Percentiles rank a stretch among this genome's conserved stretches.
These are phyloP conservation scores for Emmonsiellopsis sp. DNA, from an alignment of 2,329 filamentous ascomycete species.

Conservation along the genomic window DNA sequence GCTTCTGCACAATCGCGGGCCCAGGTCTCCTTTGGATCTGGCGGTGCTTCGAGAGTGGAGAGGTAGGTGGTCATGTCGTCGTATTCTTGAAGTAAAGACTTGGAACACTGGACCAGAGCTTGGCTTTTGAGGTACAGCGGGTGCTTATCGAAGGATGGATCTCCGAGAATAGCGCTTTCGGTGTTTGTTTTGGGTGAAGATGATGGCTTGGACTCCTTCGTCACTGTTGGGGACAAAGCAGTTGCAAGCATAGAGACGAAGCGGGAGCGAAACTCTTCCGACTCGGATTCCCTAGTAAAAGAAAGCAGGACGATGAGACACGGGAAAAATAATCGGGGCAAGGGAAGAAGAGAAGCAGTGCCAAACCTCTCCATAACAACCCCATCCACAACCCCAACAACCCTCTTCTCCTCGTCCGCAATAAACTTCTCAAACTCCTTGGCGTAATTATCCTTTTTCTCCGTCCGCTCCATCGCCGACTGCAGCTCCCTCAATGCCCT, in stretches of 20 bases:
- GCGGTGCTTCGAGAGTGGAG: slow-evolving; percentile 4
- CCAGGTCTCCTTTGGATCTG: slow-evolving; percentile 5
- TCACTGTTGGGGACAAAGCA: slow-evolving; percentile 6
- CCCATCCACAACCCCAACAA: slow-evolving; percentile 8
- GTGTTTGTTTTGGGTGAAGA: background rate
- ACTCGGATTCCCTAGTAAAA: slow-evolving; percentile 6
- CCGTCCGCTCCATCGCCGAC: slow-evolving; percentile 7
- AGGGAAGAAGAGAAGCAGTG: background rate
- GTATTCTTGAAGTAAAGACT: slow-evolving; percentile 5
- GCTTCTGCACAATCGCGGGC: slow-evolving; percentile 12
- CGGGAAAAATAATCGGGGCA: background rate
- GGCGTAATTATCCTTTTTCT: slow-evolving; percentile 12
- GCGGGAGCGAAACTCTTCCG: slow-evolving; percentile 8
- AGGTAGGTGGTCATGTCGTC: slow-evolving; percentile 8
- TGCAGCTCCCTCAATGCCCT: slow-evolving; percentile 11
- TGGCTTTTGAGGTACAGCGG: slow-evolving; percentile 6
- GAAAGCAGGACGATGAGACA: background rate
- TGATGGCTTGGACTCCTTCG: background rate
- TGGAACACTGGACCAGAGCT: slow-evolving; percentile 6
- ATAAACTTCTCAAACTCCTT: slow-evolving; percentile 12
- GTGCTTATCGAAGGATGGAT: slow-evolving; percentile 3
- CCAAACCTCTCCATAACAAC: slow-evolving; percentile 9
- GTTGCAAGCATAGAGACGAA: slow-evolving; percentile 6
- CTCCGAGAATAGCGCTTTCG: background rate
- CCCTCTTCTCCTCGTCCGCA: slow-evolving; percentile 10